A percentile compares a stretch with the other conserved stretches of the same genome.
These are phyloP conservation scores for Gymnopilus dilepis DNA, from an alignment of 768 basidiomycete species.

Conservation along the genomic window DNA sequence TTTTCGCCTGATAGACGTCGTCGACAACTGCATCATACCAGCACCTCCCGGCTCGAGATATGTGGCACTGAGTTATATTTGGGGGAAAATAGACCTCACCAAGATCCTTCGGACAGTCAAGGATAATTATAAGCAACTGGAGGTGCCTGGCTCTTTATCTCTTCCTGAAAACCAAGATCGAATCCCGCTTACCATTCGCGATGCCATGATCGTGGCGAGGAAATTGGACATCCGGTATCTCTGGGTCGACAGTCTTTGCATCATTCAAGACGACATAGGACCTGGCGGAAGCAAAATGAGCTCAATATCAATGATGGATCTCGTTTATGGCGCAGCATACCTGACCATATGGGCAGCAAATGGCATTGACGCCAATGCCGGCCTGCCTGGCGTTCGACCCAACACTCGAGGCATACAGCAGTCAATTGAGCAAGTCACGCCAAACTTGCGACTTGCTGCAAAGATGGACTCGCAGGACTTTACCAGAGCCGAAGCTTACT, in stretches of 20 bases:
- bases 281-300: slow-evolving; percentile 10
- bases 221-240: slow-evolving; percentile 10
- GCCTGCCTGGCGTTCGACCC: slow-evolving; percentile 10
- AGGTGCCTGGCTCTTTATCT: background rate
- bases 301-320: slow-evolving; percentile 12
- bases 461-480: background rate
- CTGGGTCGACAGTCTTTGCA: slow-evolving; percentile 15
- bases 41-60: background rate
- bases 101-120: slow-evolving; percentile 4
- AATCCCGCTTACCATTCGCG: slow-evolving; percentile 11
- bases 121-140: background rate
- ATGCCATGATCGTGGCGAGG: slow-evolving; percentile 8
- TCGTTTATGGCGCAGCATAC: slow-evolving; percentile 14
- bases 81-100: background rate
- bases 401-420: background rate
- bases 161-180: background rate
- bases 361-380: slow-evolving; percentile 6
- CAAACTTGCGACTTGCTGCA: background rate
- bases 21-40: background rate
- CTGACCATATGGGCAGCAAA: slow-evolving; percentile 7
- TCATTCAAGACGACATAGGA: slow-evolving; percentile 10
- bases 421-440: slow-evolving; percentile 2
- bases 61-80: slow-evolving; percentile 8
- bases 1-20: slow-evolving; percentile 3
- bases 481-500: background rate